These are phyloP conservation scores for Thalassiosira hispida DNA, from an alignment of 352 stramenopile species.

Conservation along the genomic window DNA sequence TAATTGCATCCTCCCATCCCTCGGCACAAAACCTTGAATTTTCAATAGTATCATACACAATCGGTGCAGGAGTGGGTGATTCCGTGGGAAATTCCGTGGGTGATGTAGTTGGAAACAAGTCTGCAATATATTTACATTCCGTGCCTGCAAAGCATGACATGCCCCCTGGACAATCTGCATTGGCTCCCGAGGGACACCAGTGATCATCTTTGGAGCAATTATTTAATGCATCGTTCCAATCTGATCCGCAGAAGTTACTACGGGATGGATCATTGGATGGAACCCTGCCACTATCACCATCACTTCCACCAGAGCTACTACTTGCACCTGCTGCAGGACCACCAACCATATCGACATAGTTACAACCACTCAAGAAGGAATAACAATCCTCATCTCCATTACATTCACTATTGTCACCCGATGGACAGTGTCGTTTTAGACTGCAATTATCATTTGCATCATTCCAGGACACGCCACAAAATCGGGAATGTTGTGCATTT, in stretches of 20 bases:
- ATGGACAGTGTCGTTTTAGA: conserved; percentile 30
- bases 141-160: conserved; percentile 47
- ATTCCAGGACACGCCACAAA: conserved; percentile 41
- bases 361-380: conserved; percentile 31
- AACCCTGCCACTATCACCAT: background rate
- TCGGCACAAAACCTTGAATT: conserved; percentile 46
- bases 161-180: conserved; percentile 46
- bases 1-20: conserved; percentile 38
- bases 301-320: background rate
- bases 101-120: conserved; percentile 35
- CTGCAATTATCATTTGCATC: conserved; percentile 45
- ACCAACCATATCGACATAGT: conserved; percentile 48
- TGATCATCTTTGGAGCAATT: conserved; percentile 32
- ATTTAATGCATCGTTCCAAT: conserved; percentile 47
- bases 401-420: conserved; percentile 26
- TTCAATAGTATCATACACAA: conserved; percentile 35
- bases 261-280: conserved; percentile 18
- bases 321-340: conserved; percentile 4
- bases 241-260: conserved; percentile 43
- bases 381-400: conserved; percentile 16
- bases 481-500: conserved; percentile 38
- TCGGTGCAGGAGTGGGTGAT: background rate
- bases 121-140: conserved; percentile 40
- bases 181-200: conserved; percentile 43
- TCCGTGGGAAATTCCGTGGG: conserved; percentile 29